Evolutionary conservation across 768 basidiomycete species (phyloP), one percentile per base, ranked within the genome.

Genomic region (Tylopilus cervinicoccineus): DNA sequence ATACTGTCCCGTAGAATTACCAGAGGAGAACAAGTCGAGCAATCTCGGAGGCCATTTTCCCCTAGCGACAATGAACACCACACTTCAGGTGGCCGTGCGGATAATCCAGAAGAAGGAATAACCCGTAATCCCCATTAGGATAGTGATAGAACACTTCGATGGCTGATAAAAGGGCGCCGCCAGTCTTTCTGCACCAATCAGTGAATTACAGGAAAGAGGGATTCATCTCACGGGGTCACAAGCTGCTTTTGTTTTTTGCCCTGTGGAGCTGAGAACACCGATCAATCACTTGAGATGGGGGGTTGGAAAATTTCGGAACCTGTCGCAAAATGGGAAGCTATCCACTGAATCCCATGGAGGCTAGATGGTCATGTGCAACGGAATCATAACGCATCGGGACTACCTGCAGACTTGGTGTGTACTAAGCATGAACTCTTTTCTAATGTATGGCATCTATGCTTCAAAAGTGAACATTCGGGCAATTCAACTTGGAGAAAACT

Each of bases 241-340:
- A n/a, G 14, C n/a, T 39, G 7, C 40, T 24, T 47, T 31, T 22
- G 20, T 37, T 27, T 38, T 32, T 40, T 29, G 23, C 34, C 34
- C 19, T 22, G 20, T 12, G 14, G 36, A 32, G 13, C 2, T 43
- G 19, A 29, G 22, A 20, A 13, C 16, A 28, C 23, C 20, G 44
- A 48, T 38, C 34, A 48, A 38, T 20, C 27, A 12, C 28, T 27
- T 22, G 29, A 37, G 38, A 53, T 4, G 11, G 17, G 11, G 17
- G 38, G 20, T 49, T 53, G 59, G 60, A 49, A 24, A 22, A 5
- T 29, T 36, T 51, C 58, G 52, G 55, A 22, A 17, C 37, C 44
- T 43, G 28, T 26, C 22, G 19, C 19, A 23, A 29, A 31, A 22
- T 13, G 19, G 10, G 29, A 17, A 40, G 8, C 12, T 14, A 38